Evolutionary conservation across 2,329 filamentous ascomycete genomes (phyloP).

Genomic region (Botrytis hyacinthi): DNA sequence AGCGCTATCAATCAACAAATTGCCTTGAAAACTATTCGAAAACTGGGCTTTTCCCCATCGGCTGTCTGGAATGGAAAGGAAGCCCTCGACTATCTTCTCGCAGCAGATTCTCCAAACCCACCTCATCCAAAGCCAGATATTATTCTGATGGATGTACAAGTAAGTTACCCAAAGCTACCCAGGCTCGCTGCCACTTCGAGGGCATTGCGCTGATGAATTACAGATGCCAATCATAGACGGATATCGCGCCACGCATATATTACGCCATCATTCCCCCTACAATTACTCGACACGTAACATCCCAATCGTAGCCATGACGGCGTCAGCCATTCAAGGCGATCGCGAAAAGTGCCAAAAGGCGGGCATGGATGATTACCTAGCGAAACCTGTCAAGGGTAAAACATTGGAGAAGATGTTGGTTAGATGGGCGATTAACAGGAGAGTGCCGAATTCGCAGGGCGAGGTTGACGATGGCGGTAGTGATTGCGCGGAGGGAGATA

Average conservation of each 20-base stretch:
- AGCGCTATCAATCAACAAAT: constrained; percentile 72
- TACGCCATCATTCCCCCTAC: constrained; percentile 67
- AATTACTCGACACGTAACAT: constrained; percentile 58
- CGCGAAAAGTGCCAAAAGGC: constrained; percentile 69
- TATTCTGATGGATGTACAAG: constrained; percentile 74
- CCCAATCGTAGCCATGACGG: constrained; percentile 80
- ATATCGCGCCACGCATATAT: constrained; percentile 71
- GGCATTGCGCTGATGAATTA: not conserved
- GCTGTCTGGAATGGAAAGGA: constrained; percentile 79
- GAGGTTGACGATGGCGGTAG: constrained; percentile 25
- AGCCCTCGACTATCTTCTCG: constrained; percentile 68
- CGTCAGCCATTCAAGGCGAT: constrained; percentile 74
- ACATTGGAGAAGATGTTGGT: constrained; percentile 69
- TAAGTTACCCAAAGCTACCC: not conserved
- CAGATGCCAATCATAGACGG: constrained; percentile 72
- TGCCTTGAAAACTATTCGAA: constrained; percentile 70
- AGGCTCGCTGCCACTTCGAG: not conserved
- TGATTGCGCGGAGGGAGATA: constrained; percentile 32
- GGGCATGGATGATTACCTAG: constrained; percentile 74
- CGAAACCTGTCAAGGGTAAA: constrained; percentile 70
- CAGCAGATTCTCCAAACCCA: constrained; percentile 44
- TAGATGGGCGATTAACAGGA: constrained; percentile 59
- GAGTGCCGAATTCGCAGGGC: constrained; percentile 24
- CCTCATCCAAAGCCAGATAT: constrained; percentile 56
- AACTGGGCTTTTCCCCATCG: constrained; percentile 67